Base-by-base conservation (phyloP, 2,329 filamentous ascomycete species). In the Cladosporium sp. region DNA sequence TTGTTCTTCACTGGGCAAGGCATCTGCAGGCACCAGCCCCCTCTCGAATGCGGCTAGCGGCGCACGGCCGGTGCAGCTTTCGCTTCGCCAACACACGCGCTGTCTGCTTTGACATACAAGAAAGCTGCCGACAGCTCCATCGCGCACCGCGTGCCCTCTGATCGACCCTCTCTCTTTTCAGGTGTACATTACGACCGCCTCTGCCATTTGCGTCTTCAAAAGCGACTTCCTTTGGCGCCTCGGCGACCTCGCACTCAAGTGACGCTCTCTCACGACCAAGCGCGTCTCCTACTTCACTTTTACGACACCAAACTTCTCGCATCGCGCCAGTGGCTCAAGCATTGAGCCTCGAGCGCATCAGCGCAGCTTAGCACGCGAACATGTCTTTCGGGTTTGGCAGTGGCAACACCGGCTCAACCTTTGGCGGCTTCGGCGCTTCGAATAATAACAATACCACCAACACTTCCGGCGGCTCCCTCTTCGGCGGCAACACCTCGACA, bases 341-440 rank as follows among this genome's bases (percentile, higher is more conserved):
- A 47, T 39, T 39, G 34, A 47, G 20, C 42, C 25, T 34, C 17
- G 42, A 17, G 42, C 42, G 42, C 54, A 49, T 19, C 34, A 22
- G 54, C 54, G 42, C 54, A 37, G 9, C 34, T 39, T 30, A 45
- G 19, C 22, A 47, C 54, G 42, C 42, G 25, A 56, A 19, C 20
- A 59, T 59, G 56, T 59, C 56, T 50, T 59, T 59, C 56, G 56
- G 56, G 25, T 75, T 75, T 51, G 72, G 73, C 20, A 63, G 66
- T 58, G 66, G 66, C 39, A 69, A 66, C 49, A 70, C 69, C n/a
- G 63, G 69, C 55, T 70, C 71, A 12, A 69, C 67, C 20, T 72
- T 72, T 43, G 64, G 62, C 50, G 58, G 58, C 40, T 59, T 59
- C 22, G 58, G 58, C 39, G 55, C 36, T 50, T 55, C 17, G 22